Percentiles rank a stretch among this genome's conserved stretches.
These are phyloP conservation scores for Dictyostelium brefeldianum DNA, from an alignment of 78 protist species.

Conservation along the genomic window DNA sequence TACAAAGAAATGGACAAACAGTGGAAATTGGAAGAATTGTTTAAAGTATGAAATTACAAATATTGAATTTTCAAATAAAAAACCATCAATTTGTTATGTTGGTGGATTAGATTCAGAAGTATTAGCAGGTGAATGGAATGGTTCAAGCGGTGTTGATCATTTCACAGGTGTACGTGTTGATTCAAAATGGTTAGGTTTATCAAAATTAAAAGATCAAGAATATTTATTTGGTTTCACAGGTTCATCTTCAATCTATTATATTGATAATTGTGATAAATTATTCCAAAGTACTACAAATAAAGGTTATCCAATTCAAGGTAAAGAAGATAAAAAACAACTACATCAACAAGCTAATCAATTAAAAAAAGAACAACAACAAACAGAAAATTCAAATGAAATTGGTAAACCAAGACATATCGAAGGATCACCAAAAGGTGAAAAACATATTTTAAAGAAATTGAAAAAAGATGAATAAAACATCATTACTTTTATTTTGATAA, in stretches of 20 bases:
- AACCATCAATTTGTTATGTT: constrained; percentile 17
- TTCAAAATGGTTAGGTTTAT: constrained; percentile 72
- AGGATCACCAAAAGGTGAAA: constrained; percentile 17
- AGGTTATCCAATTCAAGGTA: background rate
- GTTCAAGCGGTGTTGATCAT: constrained; percentile 56
- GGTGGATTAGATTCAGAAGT: constrained; percentile 78
- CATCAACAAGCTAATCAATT: constrained; percentile 3
- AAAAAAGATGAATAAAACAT: constrained; percentile 5
- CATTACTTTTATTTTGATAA: background rate
- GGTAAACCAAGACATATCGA: background rate
- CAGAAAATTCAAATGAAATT: background rate
- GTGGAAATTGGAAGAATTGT: constrained; percentile 71
- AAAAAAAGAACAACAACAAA: constrained; percentile 18
- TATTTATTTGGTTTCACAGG: constrained; percentile 60
- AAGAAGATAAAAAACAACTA: constrained; percentile 11
- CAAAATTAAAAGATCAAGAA: constrained; percentile 48
- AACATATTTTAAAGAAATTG: constrained; percentile 1
- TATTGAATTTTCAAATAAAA: constrained; percentile 39
- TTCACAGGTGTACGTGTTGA: constrained; percentile 71
- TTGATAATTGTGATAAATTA: constrained; percentile 43
- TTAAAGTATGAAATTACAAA: constrained; percentile 62
- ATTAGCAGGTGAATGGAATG: constrained; percentile 76
- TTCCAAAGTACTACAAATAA: constrained; percentile 3
- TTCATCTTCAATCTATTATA: constrained; percentile 36
- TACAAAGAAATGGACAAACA: constrained; percentile 37